These are phyloP conservation scores for Curvularia spicifera DNA, from an alignment of 2,329 filamentous ascomycete genomes.

Conservation along the genomic window DNA sequence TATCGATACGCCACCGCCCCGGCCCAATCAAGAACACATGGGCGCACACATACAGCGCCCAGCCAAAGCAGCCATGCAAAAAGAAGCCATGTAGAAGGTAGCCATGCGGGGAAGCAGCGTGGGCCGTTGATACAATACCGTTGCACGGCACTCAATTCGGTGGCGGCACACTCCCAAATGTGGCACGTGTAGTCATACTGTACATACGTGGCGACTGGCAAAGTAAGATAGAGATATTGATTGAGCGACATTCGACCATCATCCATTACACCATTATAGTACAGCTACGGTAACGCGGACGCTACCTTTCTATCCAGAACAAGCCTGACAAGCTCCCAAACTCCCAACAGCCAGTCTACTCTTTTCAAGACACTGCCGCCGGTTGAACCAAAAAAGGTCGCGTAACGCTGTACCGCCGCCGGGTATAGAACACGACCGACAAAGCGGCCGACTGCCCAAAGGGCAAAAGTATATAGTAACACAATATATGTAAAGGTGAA, in stretches of 20 bases:
- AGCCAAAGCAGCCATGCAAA: not conserved
- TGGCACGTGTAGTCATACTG: constrained; percentile 2
- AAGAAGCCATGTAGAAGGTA: not conserved
- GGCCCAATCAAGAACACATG: not conserved
- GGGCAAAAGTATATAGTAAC: constrained; percentile 15
- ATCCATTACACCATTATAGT: constrained; percentile 41
- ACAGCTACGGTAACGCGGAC: constrained; percentile 24
- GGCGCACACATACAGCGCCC: not conserved
- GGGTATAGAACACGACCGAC: constrained; percentile 14
- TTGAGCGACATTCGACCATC: constrained; percentile 20
- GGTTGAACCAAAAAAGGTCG: not conserved
- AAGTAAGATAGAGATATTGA: constrained; percentile 13
- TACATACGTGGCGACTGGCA: constrained; percentile 7
- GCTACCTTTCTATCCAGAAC: constrained; percentile 23
- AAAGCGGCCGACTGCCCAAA: not conserved
- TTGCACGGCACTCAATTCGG: not conserved
- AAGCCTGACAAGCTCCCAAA: constrained; percentile 17
- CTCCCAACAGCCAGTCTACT: not conserved
- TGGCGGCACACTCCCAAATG: not conserved
- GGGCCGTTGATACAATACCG: constrained; percentile 6
- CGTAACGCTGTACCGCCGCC: constrained; percentile 8
- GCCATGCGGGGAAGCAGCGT: constrained; percentile 20
- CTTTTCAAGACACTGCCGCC: not conserved
- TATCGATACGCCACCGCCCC: constrained; percentile 6
- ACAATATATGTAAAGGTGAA: constrained; percentile 21